Evolutionary conservation across 768 basidiomycete genomes (phyloP), one percentile per base, ranked within the genome.

Genomic region (Suillus placidus): DNA sequence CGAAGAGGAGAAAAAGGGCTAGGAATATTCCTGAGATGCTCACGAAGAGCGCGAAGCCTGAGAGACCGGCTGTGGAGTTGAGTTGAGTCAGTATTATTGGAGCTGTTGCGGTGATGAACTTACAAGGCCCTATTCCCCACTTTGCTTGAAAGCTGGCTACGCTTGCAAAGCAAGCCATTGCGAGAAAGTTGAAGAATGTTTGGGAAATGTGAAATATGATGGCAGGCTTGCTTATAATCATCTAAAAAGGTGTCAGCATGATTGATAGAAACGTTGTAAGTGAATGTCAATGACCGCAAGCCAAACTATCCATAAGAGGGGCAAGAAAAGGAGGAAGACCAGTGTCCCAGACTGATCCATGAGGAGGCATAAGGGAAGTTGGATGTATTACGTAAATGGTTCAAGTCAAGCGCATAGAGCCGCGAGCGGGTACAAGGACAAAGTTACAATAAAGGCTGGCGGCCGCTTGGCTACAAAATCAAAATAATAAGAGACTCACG

Each of bases 141-240:
- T 91, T 90, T 5, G 92, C 88, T 71, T 98, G 95, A 77, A 97
- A 98, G 26, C 83, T 80, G 0, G 95, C 95, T 4, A 95, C 92
- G 70, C 91, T 89, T 9, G 92, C 96, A 71, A 94, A 95, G 73
- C 94, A 96, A 56, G 90, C 91, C 87, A 97, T 91, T 14, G 93
- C 87, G 55, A 98, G 84, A 74, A 98, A 97, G 76, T 91, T 90
- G 87, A 97, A 95, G 83, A 98, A 95, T 62, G 88, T 84, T 81
- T 97, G 92, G 3, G 86, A 88, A 37, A 85, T 76, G 74, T 92
- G 88, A 73, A 89, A 88, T 63, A 93, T 83, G 73, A 94, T 91
- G 67, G 88, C 83, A 8, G 91, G 89, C 80, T 93, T 94, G 30
- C 92, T 89, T 55, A 94, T 87, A 70, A 94, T 94, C 91, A 94